Base-by-base conservation (phyloP, 352 stramenopile species). In the Globisporangium nagaii region DNA sequence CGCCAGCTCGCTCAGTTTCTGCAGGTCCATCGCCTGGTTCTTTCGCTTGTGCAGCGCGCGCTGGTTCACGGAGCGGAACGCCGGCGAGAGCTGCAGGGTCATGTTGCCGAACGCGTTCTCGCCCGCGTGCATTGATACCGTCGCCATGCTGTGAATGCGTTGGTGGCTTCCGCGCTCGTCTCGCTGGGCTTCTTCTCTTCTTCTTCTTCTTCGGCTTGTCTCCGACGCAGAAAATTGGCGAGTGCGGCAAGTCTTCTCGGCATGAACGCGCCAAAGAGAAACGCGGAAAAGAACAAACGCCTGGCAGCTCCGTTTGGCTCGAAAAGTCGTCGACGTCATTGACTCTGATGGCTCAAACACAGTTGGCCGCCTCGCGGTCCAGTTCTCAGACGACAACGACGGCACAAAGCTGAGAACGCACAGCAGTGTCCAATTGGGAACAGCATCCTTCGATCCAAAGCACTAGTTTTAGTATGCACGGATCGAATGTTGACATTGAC, bases 1-100 rank as follows among this genome's bases (percentile, higher is more conserved):
- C 27, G 80, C 80, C 24, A 90, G 68, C 42, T 90, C 80, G 28
- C 70, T 71, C 63, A 90, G 62, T 44, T 83, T 84, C 44, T 84
- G 69, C 37, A 87, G 65, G 48, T 87, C 72, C 49, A 67, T 68
- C 27, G 51, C 27, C 27, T 50, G 41, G 20, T 40, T 40, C 53
- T 54, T 22, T 3, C 53, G 53, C 45, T 75, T 63, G 45, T 70
- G 74, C 45, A 72, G 70, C 40, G 67, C 72, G 64, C 75, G 65
- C 36, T 74, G 70, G 32, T 65, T 73, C 39, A 71, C 50, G 5
- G 70, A 67, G 36, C 71, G 76, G 61, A 84, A 87, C 37, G 73
- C 74, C 13, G 76, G 76, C 36, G 79, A 87, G 40, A 86, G 53
- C 43, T 75, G 66, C 34, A 64, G 48, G 37, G 62, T 73, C 58